These are phyloP conservation scores for Chaetomium cochliodes DNA, from an alignment of 495 filamentous ascomycete genomes.

Conservation along the genomic window DNA sequence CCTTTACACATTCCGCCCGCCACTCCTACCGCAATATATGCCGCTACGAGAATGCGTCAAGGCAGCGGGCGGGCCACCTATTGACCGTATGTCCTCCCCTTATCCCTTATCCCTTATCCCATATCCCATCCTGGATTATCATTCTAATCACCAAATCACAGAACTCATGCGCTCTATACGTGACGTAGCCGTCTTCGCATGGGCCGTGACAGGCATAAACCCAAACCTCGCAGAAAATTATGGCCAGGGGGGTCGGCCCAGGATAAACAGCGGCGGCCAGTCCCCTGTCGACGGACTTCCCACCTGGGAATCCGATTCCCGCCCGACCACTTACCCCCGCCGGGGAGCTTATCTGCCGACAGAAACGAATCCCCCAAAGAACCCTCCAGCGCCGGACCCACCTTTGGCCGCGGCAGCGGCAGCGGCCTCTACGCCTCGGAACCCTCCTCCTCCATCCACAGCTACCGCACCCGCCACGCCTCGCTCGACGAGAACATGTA, in stretches of 20 bases:
- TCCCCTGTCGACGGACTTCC: constrained; percentile 60
- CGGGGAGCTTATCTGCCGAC: neutral
- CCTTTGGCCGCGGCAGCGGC: neutral
- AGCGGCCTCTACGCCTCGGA: constrained; percentile 3
- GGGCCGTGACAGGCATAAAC: constrained; percentile 80
- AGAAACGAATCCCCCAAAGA: constrained; percentile 8
- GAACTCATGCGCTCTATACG: constrained; percentile 77
- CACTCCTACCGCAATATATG: constrained; percentile 46
- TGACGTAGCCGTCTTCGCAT: constrained; percentile 81
- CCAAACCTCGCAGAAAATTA: constrained; percentile 63
- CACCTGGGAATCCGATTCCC: constrained; percentile 48
- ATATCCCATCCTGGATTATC: neutral
- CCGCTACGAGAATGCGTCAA: constrained; percentile 46
- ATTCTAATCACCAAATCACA: constrained; percentile 4
- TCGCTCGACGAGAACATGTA: constrained; percentile 26
- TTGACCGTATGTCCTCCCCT: constrained; percentile 39
- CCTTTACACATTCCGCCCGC: constrained; percentile 45
- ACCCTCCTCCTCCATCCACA: neutral
- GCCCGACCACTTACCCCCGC: constrained; percentile 21
- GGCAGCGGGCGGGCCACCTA: constrained; percentile 50
- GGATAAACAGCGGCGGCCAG: constrained; percentile 51
- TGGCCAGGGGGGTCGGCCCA: constrained; percentile 57
- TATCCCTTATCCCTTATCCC: neutral
- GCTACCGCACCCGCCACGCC: constrained; percentile 21
- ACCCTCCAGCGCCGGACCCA: neutral